These are phyloP conservation scores for Tricholoma sp. DNA, from an alignment of 768 basidiomycete genomes.

Conservation along the genomic window DNA sequence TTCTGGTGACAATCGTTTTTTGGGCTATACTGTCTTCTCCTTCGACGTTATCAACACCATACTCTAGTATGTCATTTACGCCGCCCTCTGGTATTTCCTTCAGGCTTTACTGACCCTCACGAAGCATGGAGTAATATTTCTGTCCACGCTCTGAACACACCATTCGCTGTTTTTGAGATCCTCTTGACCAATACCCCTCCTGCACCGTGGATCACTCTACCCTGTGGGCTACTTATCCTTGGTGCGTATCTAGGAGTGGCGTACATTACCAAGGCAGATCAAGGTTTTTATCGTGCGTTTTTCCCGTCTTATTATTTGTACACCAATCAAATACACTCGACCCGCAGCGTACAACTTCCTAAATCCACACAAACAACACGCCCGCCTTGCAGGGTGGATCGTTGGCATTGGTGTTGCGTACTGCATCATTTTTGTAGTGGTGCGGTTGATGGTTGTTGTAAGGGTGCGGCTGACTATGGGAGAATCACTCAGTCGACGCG, in stretches of 20 bases:
- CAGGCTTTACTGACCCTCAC: too few relatives aligned
- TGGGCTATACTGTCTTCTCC: slow-evolving; percentile 51
- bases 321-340: background rate
- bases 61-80: slow-evolving; percentile 28
- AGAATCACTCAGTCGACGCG: background rate
- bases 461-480: background rate
- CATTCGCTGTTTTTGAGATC: slow-evolving; percentile 54
- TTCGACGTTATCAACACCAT: slow-evolving; percentile 34
- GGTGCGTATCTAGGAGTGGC: slow-evolving; percentile 59
- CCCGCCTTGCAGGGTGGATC: background rate
- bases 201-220: slow-evolving; percentile 47
- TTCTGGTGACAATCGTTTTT: slow-evolving; percentile 59
- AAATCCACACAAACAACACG: background rate
- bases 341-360: background rate
- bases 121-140: slow-evolving; percentile 58
- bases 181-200: slow-evolving; percentile 47
- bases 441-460: background rate
- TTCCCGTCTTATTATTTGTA: background rate
- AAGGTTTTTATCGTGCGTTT: slow-evolving; percentile 60
- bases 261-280: slow-evolving; percentile 57
- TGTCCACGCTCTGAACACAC: slow-evolving; percentile 54
- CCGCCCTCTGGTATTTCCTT: background rate
- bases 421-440: background rate
- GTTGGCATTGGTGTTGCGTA: background rate
- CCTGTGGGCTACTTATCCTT: slow-evolving; percentile 43